Percentiles rank a stretch among this genome's conserved stretches.
These are phyloP conservation scores for Phytophthora pini DNA, from an alignment of 352 stramenopile genomes.

Conservation along the genomic window DNA sequence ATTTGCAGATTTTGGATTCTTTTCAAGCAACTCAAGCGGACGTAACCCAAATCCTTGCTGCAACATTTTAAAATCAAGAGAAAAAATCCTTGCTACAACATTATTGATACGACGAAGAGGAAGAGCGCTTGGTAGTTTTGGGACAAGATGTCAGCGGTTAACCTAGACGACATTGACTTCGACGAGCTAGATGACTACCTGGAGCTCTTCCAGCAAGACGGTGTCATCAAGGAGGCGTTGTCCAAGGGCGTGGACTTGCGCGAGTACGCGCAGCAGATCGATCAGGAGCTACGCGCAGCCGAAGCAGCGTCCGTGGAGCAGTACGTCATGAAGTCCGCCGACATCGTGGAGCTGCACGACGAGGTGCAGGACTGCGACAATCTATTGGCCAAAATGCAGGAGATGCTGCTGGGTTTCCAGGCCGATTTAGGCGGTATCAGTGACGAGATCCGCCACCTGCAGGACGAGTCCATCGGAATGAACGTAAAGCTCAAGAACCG, in stretches of 20 bases:
- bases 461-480: conserved; percentile 95
- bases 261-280: conserved; percentile 92
- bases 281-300: conserved; percentile 84
- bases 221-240: conserved; percentile 92
- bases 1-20: no score
- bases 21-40: no score
- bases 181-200: conserved; percentile 94
- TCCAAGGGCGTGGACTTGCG: conserved; percentile 91
- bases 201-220: conserved; percentile 94
- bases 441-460: conserved; percentile 97
- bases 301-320: conserved; percentile 87
- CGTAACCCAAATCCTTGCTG: no score
- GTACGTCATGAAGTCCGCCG: conserved; percentile 88
- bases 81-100: no score
- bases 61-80: no score
- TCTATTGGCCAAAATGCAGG: conserved; percentile 96
- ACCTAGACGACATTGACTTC: conserved; percentile 93
- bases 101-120: no score
- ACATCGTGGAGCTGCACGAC: conserved; percentile 92
- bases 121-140: neutral
- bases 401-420: conserved; percentile 99
- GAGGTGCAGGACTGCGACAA: conserved; percentile 97
- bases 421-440: conserved; percentile 97
- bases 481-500: conserved; percentile 96
- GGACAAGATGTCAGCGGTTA: conserved; percentile 35